Evolutionary conservation across 1,284 basidiomycete species (phyloP), one percentile per base, ranked within the genome.

Genomic region (Ceratobasidium sp.): DNA sequence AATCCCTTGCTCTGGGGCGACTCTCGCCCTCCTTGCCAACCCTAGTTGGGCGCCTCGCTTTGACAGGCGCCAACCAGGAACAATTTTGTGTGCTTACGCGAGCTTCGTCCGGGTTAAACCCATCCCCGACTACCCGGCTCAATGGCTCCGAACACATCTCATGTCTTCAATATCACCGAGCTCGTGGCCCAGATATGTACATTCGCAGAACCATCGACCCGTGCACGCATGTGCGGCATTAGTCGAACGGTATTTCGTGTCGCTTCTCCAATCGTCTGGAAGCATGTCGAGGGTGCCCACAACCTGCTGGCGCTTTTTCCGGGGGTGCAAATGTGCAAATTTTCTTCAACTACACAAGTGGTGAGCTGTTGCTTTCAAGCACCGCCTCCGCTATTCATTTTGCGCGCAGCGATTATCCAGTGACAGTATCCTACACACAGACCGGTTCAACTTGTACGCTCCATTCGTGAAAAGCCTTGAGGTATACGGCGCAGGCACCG

Each of bases 371-470:
- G 9, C 1, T 68, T n/a, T 9, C 7, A 56, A 22, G 6, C 25
- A 52, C 25, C 25, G 25, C 25, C 25, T 29, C 25, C 25, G 25
- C 25, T 29, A 29, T 29, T 29, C 25, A 29, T 9, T 22, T 22
- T 4, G 1, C 19, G 9, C 3, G 13, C 22, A 70, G 52, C 22
- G n/a, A 46, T 46, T 70, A 40, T 19, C 52, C 29, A 15, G 46
- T 29, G 29, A 19, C 56, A 15, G 4, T 37, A 6, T 57, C 6
- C 37, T 46, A 43, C 22, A 54, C 9, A 46, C 22, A 29, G 22
- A 22, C 0, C 56, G 57, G 2, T 73, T 73, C 44, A 57, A 51
- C 19, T n/a, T 64, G 13, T 73, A 73, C 70, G 57, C 59, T 15
- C 59, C 70, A 29, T 64, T 46, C 32, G 70, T 73, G 1, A 46